phyloP scores from a whole-genome alignment of 2,329 filamentous ascomycete species.

The Eutypella sp. region DNA sequence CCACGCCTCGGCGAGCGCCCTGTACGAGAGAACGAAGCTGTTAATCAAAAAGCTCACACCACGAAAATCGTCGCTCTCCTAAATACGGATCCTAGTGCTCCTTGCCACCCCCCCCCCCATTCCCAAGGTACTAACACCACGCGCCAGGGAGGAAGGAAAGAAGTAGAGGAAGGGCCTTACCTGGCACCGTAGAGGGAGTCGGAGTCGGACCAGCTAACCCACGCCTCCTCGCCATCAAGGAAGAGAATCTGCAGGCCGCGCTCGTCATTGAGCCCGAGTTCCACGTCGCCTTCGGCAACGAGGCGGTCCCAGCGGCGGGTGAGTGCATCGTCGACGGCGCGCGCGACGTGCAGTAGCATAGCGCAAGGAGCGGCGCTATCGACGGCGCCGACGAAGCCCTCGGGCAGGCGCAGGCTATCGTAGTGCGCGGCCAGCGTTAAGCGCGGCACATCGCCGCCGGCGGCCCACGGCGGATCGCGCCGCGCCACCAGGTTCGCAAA shows the following conservation, averaged over 20 bases:
- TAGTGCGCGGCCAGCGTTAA: constrained; percentile 92
- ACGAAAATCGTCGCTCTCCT: too few species aligned
- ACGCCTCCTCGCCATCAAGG: constrained; percentile 93
- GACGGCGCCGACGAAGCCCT: constrained; percentile 87
- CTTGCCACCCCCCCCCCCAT: too few species aligned
- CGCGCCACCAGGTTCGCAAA: constrained; percentile 85
- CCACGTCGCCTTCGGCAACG: constrained; percentile 51
- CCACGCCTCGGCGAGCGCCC: constrained; percentile 77
- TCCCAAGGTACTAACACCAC: too few species aligned
- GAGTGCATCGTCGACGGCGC: constrained; percentile 73
- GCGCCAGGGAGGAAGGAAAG: too few species aligned
- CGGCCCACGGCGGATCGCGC: constrained; percentile 80
- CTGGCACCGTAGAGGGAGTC: constrained; percentile 89
- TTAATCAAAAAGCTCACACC: too few species aligned
- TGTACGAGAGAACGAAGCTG: constrained; percentile 11
- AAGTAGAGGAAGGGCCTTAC: too few species aligned
- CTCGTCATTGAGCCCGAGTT: constrained; percentile 61
- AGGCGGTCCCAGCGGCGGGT: constrained; percentile 77
- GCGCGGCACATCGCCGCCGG: constrained; percentile 68
- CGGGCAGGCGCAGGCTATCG: constrained; percentile 74
- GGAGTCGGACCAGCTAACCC: constrained; percentile 68
- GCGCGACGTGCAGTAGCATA: constrained; percentile 82
- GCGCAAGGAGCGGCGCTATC: constrained; percentile 94
- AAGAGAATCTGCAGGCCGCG: constrained; percentile 85
- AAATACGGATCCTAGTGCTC: too few species aligned